Base-by-base conservation (phyloP, 2,329 filamentous ascomycete genomes). In the Colletotrichum simmondsii region DNA sequence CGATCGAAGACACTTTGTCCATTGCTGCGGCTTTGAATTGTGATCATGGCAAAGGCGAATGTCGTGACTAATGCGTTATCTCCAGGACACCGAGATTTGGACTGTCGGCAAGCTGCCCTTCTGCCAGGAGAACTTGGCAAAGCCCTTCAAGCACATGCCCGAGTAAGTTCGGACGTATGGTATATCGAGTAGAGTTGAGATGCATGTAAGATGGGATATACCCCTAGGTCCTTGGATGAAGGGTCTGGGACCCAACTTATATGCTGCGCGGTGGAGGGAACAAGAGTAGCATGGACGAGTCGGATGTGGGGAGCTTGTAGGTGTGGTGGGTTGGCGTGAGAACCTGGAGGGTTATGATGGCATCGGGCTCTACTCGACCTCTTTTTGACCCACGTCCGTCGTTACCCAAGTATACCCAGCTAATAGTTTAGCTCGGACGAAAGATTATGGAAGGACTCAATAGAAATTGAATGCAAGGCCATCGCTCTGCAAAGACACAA, bases 31-130 rank as follows among this genome's bases (percentile, higher is more conserved):
- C 26, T 37, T 24, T 19, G 60, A 3, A 24, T 24, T 10, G 56
- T 12, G 4, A 14, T 28, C n/a, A 22, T 35, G n/a, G 35, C 22
- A 28, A 19, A 26, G 14, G 12, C 26, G 30, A 46, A 46, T 6
- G 22, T 49, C 6, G 35, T 8, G 12, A 37, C 56, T 61, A 52
- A 70, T 46, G 5, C 10, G 16, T 14, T 12, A 12, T 32, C 35
- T 19, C 2, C 16, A 90, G 87, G 87, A 91, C 77, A 91, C 90
- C 76, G 91, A 93, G 84, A 93, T 93, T 83, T 93, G 91, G 91
- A 92, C 90, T 62, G 88, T 85, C 75, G 81, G 89, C 84, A 93
- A 93, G 87, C 87, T 93, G 75, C 91, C 91, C 19, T 93, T 93
- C 85, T 92, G 91, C 85, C 86, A 90, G 85, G 91, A 93, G 85